Conservation (phyloP, 2,329 filamentous ascomycete species). For the Cercospora brassicicola region DNA sequence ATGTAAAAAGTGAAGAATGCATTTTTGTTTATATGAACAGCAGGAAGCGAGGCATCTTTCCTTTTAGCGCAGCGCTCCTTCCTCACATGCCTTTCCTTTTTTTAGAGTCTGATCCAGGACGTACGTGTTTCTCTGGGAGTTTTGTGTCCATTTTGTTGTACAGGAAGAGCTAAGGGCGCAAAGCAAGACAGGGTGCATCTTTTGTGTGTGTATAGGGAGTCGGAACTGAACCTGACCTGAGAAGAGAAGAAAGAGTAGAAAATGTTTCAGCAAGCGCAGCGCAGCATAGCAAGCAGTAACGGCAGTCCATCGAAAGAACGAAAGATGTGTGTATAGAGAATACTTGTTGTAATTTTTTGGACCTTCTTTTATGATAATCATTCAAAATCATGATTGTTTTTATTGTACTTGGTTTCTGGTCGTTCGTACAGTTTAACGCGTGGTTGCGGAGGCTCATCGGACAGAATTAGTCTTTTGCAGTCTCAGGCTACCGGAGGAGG, state of each 20-base stretch:
- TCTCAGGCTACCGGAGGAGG: neutral
- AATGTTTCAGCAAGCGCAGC: neutral
- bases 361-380: neutral
- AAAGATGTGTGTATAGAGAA: neutral
- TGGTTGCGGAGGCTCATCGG: neutral
- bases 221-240: conserved; percentile 5
- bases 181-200: neutral
- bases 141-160: neutral
- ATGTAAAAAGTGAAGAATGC: conserved; percentile 8
- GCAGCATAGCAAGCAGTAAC: neutral
- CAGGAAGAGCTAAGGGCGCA: neutral
- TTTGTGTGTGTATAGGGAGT: conserved; percentile 1
- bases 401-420: neutral
- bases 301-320: conserved; percentile 6
- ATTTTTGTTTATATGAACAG: neutral
- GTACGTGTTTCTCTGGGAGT: neutral
- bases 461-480: neutral
- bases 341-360: neutral
- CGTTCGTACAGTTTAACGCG: neutral
- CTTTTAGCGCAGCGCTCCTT: neutral
- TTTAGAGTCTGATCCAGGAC: neutral
- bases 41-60: neutral
- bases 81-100: neutral
- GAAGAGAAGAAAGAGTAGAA: neutral
- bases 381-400: neutral